phyloP scores from a whole-genome alignment of 371 early-diverging fungal species.

The Mucor mucedo region DNA sequence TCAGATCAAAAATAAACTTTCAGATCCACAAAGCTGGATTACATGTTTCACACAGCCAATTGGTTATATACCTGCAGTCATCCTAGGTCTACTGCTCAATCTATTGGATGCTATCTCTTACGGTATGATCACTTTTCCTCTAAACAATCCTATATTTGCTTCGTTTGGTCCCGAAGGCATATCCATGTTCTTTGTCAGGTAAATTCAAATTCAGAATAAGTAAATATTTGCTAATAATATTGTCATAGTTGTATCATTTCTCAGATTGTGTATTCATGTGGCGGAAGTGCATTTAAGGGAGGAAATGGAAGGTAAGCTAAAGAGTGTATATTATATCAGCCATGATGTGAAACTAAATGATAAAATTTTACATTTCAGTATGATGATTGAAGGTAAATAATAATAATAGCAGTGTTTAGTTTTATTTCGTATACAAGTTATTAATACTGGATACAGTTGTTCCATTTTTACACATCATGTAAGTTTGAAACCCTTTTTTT shows the following conservation, averaged over 20 bases:
- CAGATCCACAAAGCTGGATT: constrained; percentile 13
- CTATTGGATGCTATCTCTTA: constrained; percentile 92
- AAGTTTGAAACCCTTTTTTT: constrained; percentile 32
- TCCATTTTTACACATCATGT: constrained; percentile 92
- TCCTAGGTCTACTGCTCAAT: constrained; percentile 88
- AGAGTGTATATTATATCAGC: neutral
- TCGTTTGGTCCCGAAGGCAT: constrained; percentile 90
- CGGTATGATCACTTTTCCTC: constrained; percentile 93
- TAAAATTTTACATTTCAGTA: constrained; percentile 45
- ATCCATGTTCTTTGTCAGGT: constrained; percentile 91
- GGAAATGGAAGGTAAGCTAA: constrained; percentile 77
- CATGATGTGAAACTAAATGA: neutral
- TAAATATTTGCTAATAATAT: neutral
- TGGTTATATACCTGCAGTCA: constrained; percentile 84
- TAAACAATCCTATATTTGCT: constrained; percentile 75
- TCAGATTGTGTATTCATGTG: constrained; percentile 84
- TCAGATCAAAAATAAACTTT: constrained; percentile 4
- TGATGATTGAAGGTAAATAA: constrained; percentile 90
- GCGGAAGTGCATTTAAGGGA: constrained; percentile 88
- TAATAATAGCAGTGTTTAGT: constrained; percentile 1
- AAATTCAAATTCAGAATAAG: constrained; percentile 16
- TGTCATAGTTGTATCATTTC: constrained; percentile 73
- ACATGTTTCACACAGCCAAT: constrained; percentile 45
- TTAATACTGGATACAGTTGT: constrained; percentile 54
- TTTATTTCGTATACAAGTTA: neutral